phyloP scores from a whole-genome alignment of 345 rosid species.

The Boechera retrofracta region DNA sequence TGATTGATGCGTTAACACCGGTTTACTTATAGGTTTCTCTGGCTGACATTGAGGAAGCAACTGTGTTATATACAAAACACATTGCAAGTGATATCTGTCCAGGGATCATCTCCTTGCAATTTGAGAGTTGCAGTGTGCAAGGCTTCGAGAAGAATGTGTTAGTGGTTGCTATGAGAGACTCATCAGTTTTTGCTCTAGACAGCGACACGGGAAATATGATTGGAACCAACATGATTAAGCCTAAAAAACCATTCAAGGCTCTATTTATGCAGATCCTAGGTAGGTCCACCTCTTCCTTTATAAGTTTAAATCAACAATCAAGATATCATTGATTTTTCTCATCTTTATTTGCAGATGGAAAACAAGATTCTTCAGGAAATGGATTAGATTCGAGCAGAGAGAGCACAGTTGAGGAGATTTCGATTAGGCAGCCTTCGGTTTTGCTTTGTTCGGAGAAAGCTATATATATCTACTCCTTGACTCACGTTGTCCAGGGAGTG shows the following conservation, averaged over 20 bases:
- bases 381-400: constrained; percentile 42
- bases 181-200: constrained; percentile 77
- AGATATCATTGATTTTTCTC: constrained; percentile 16
- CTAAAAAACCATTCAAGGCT: constrained; percentile 85
- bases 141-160: constrained; percentile 82
- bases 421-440: constrained; percentile 57
- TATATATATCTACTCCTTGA: constrained; percentile 71
- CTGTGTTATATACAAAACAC: constrained; percentile 58
- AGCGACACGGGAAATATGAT: constrained; percentile 69
- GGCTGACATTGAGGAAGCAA: constrained; percentile 65
- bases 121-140: constrained; percentile 66
- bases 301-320: not conserved
- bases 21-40: constrained; percentile 63
- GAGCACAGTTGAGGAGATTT: constrained; percentile 52
- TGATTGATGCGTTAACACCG: constrained; percentile 18
- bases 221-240: constrained; percentile 65
- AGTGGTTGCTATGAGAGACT: constrained; percentile 80
- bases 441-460: constrained; percentile 89
- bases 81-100: constrained; percentile 69
- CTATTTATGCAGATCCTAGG: constrained; percentile 79
- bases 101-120: constrained; percentile 71
- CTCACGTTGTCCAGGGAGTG: constrained; percentile 78
- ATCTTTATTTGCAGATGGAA: constrained; percentile 54
- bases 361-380: constrained; percentile 50
- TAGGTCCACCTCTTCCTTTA: constrained; percentile 33